Evolutionary conservation across 2,329 filamentous ascomycete genomes (phyloP), one percentile per base, ranked within the genome.

Genomic region (Penicillium sp.): DNA sequence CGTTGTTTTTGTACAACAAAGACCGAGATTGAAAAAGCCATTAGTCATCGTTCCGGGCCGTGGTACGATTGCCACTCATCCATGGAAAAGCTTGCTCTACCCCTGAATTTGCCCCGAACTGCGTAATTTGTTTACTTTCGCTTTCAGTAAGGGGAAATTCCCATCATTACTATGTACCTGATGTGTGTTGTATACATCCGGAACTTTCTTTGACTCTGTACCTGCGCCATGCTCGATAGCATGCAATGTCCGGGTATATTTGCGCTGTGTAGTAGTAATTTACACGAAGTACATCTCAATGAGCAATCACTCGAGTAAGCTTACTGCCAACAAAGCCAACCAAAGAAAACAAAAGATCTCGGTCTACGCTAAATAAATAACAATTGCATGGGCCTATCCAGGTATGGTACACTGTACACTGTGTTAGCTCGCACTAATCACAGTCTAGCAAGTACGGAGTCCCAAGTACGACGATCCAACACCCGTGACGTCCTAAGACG

Each of bases 401-500:
- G 23, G 23, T 23, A 50, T 34, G 9, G 61, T 63, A 62, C 46
- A 41, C 41, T 46, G 50, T 58, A 63, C 61, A 36, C 52, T 42
- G 40, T 43, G 38, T 35, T 29, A 42, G 27, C 43, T 39, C 48
- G 29, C 16, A 38, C 39, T 53, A 42, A 27, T 45, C 48, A 50
- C 46, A 26, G 34, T 45, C 30, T 43, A 47, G 43, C 23, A 47
- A 52, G 50, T 61, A 58, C 52, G 39, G 39, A 30, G 41, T 50
- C 57, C 56, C 13, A 6, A 10, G 32, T 42, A 36, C 44, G 38
- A 47, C 53, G 46, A 51, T 49, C 47, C 39, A 53, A 44, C 36
- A 53, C 50, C 50, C 44, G 53, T 56, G 57, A 59, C 62, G 60
- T 62, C 50, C 50, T 57, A 62, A 35, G 40, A 50, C 43, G 43